phyloP scores from a whole-genome alignment of 176 grass and related monocot species.

The Hordeum vulgare region MorexV3_pseudomolecules_assembly NC_058522.1:229605281-229605780 shows the following conservation, averaged over 20 bases:
- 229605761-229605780: neutral
- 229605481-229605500: conserved; percentile 15
- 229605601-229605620: neutral
- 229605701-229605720: neutral
- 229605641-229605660: neutral
- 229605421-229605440: neutral
- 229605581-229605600: conserved; percentile 16
- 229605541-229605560: neutral
- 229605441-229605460: neutral
- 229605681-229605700: neutral
- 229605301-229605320: neutral
- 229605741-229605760: conserved; percentile 18
- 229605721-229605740: conserved; percentile 2
- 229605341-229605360: neutral
- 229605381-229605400: neutral
- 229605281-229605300: neutral
- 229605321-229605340: neutral
- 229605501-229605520: neutral
- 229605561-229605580: neutral
- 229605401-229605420: neutral
- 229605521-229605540: neutral
- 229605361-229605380: neutral
- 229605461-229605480: neutral
- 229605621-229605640: neutral
- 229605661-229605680: neutral